Evolutionary conservation across 371 early-diverging fungal genomes (phyloP), one percentile per base, ranked within the genome.

Genomic region (Apophysomyces elegans): DNA sequence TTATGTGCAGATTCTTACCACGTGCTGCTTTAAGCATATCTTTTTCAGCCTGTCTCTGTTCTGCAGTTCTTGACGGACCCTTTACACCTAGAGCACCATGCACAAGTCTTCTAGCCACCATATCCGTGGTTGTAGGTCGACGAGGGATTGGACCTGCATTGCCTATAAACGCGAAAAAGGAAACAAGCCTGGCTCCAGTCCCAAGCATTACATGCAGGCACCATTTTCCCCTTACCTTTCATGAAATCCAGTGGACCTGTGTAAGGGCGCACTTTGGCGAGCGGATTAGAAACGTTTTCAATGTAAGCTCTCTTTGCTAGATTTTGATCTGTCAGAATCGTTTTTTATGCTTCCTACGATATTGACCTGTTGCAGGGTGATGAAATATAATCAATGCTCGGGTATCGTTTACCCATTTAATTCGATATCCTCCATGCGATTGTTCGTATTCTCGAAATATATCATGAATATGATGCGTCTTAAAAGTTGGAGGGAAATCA

Each of bases 351-450:
- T n/a, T n/a, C 4, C 54, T 26, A 21, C 1, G 9, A 58, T 81
- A 90, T 60, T 63, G 73, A 88, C 90, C 89, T 47, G 88, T 85
- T 14, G 86, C 80, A 12, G 87, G 80, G 54, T 86, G 86, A 37
- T 83, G 87, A 75, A 91, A 91, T 43, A 88, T 87, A 38, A 87
- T 88, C 56, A 91, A 75, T 9, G 90, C 91, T 41, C 90, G 80
- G 9, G 89, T 87, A 66, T 90, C 90, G 66, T 86, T 83, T 47
- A 91, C 71, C 91, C 91, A 91, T 66, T 90, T 91, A 68, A 91
- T 85, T 74, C 86, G 81, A 70, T 87, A 91, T 1, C 91, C 91
- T 36, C 91, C 91, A 61, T 81, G 83, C 59, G 74, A 73, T 58
- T 79, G 76, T 60, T 84, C 86, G 41, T 72, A 86, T 37, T 78